Evolutionary conservation across 257 asterid genomes (phyloP).

Genomic region (Nyctanthes arbortristis): DNA sequence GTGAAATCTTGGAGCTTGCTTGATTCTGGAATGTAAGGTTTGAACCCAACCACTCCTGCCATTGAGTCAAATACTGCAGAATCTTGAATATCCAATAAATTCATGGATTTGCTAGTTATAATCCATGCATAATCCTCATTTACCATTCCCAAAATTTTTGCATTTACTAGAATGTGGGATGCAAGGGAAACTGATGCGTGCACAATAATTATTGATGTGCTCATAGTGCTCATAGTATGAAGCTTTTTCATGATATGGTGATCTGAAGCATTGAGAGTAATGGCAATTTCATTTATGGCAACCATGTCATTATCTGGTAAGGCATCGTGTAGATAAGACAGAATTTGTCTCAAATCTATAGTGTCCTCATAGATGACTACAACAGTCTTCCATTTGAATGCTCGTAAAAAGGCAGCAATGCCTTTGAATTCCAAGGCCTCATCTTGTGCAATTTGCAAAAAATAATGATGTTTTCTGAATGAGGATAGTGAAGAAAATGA

Average conservation of each 20-base stretch:
- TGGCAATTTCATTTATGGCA: constrained; percentile 15
- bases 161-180: constrained; percentile 30
- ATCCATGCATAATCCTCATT: constrained; percentile 49
- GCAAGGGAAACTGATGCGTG: constrained; percentile 37
- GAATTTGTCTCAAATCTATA: constrained; percentile 22
- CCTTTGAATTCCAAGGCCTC: constrained; percentile 36
- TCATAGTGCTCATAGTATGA: constrained; percentile 17
- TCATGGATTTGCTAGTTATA: constrained; percentile 41
- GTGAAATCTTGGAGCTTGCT: constrained; percentile 24
- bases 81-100: constrained; percentile 27
- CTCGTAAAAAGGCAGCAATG: constrained; percentile 28
- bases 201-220: constrained; percentile 30
- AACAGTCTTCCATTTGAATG: constrained; percentile 39
- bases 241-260: constrained; percentile 33
- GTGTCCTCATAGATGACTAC: constrained; percentile 39
- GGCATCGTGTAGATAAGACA: constrained; percentile 23
- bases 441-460: constrained; percentile 40
- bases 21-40: constrained; percentile 30
- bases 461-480: constrained; percentile 25
- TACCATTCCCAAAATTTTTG: constrained; percentile 41
- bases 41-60: constrained; percentile 47
- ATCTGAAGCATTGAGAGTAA: constrained; percentile 25
- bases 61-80: constrained; percentile 30
- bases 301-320: constrained; percentile 27
- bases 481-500: constrained; percentile 35